These are phyloP conservation scores for Claviceps africana DNA, from an alignment of 2,329 filamentous ascomycete species.

Conservation along the genomic window DNA sequence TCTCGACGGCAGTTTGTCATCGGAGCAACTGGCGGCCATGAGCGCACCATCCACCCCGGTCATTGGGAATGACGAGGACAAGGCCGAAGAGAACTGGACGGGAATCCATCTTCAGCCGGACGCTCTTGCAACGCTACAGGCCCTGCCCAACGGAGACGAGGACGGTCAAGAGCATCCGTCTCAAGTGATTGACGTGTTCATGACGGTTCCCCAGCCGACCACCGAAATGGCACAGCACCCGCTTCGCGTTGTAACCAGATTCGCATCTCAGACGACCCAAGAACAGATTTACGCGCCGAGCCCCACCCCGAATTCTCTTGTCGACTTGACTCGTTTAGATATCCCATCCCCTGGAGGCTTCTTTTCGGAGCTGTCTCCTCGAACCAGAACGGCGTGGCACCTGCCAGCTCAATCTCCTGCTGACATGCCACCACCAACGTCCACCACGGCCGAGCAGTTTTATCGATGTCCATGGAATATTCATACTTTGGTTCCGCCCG, in stretches of 20 bases:
- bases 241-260: conserved; percentile 33
- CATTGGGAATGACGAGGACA: conserved; percentile 40
- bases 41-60: conserved; percentile 79
- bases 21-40: conserved; percentile 71
- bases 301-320: conserved; percentile 39
- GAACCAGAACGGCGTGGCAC: conserved; percentile 72
- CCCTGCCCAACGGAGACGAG: conserved; percentile 42
- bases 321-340: conserved; percentile 65
- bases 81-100: conserved; percentile 50
- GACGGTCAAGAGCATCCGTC: conserved; percentile 41
- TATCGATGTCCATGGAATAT: conserved; percentile 70
- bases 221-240: conserved; percentile 37
- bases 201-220: conserved; percentile 9
- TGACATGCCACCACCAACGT: conserved; percentile 53
- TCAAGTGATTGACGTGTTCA: conserved; percentile 31
- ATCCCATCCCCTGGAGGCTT: conserved; percentile 88
- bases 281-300: conserved; percentile 16
- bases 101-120: conserved; percentile 65
- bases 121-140: conserved; percentile 67
- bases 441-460: conserved; percentile 82
- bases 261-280: conserved; percentile 14
- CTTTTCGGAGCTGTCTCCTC: conserved; percentile 70
- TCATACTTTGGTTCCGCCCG: conserved; percentile 22
- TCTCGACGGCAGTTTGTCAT: conserved; percentile 74
- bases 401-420: conserved; percentile 40